These are phyloP conservation scores for Fusarium transvaalense DNA, from an alignment of 2,329 filamentous ascomycete genomes.

Conservation along the genomic window DNA sequence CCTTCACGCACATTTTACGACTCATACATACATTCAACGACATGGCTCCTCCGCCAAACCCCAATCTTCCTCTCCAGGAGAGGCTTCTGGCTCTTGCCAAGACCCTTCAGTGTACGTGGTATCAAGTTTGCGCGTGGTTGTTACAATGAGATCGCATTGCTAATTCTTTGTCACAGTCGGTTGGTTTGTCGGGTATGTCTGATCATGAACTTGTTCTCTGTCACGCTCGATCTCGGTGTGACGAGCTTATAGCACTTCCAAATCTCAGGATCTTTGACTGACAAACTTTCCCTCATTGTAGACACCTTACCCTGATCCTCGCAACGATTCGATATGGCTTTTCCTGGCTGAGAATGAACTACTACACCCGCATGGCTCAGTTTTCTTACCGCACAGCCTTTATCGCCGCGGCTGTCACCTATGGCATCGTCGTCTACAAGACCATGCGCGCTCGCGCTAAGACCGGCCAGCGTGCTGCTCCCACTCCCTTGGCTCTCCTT, in stretches of 20 bases:
- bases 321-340: constrained; percentile 85
- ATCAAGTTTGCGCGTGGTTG: constrained; percentile 12
- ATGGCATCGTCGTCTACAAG: constrained; percentile 99
- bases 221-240: constrained; percentile 19
- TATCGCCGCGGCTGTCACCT: constrained; percentile 87
- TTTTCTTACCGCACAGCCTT: constrained; percentile 94
- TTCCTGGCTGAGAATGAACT: constrained; percentile 92
- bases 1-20: constrained; percentile 1
- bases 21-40: constrained; percentile 18
- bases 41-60: constrained; percentile 80
- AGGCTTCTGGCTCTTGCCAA: constrained; percentile 83
- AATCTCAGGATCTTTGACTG: constrained; percentile 20
- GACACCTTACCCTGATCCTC: constrained; percentile 88
- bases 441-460: constrained; percentile 88
- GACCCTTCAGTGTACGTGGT: constrained; percentile 87
- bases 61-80: constrained; percentile 77
- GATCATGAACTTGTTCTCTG: constrained; percentile 27
- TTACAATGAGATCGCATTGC: constrained; percentile 32
- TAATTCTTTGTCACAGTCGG: constrained; percentile 65
- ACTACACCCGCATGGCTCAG: constrained; percentile 79
- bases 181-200: constrained; percentile 84
- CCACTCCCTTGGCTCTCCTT: constrained; percentile 73
- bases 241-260: constrained; percentile 7
- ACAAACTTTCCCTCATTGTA: constrained; percentile 53
- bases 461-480: constrained; percentile 72